Base-by-base conservation (phyloP, 1,139 yeast species). In the Hemisphaericaspora xylanilytica region DNA sequence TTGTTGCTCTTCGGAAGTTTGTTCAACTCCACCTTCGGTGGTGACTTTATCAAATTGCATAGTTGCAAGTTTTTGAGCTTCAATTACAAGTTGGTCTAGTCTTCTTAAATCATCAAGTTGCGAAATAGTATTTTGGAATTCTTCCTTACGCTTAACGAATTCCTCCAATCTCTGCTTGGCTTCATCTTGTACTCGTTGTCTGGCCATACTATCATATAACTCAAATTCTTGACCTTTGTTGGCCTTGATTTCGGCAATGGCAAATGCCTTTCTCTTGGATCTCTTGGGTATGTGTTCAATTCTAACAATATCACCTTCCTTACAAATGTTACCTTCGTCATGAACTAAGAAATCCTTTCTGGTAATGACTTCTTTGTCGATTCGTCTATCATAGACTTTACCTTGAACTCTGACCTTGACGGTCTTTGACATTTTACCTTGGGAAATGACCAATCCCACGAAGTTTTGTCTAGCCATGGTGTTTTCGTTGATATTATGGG, bases 291-390 rank as follows among this genome's bases (percentile, higher is more conserved):
- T 85, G 40, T 90, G 79, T 63, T 90, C 96, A 43, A 92, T 88
- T 63, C 97, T 79, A 10, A 92, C 98, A 46, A 92, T 70, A 65
- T 92, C 98, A 37, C 98, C 98, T 62, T 89, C 96, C 56, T 90
- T 84, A 52, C 97, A 86, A 38, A 88, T 74, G 57, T 86, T 81
- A 32, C 87, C 90, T 67, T 92, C 96, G 60, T 92, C 98, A 61
- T 92, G 98, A 16, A 88, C 97, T 47, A 90, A 69, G 61, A 80
- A 89, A 57, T 88, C 95, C 55, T 85, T 86, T 67, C 90, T 80
- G 52, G 76, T 80, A 55, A 85, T 68, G 46, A 86, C 75, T 51
- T 87, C 89, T 63, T 85, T 85, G 60, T 85, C 85, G 50, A 87
- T 79, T 46, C 73, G 69, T 47, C 75, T 75, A 60, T 86, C 84